phyloP scores from a whole-genome alignment of 192 early-diverging fungal species.

The Podila epigama region DNA sequence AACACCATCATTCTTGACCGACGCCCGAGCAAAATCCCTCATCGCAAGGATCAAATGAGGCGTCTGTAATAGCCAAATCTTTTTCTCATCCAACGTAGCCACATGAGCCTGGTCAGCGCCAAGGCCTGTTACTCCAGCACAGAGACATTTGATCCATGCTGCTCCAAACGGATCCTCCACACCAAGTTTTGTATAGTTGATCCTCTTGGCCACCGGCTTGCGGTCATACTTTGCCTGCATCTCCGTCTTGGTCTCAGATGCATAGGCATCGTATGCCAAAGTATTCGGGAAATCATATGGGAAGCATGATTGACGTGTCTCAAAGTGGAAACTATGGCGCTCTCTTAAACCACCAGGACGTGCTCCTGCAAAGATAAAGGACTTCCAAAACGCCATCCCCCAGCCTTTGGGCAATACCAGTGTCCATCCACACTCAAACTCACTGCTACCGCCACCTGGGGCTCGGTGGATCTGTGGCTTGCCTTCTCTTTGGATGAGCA shows the following conservation, averaged over 20 bases:
- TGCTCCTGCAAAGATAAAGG: constrained; percentile 87
- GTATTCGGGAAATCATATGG: constrained; percentile 89
- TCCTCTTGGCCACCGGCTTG: constrained; percentile 81
- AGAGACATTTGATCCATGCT: constrained; percentile 57
- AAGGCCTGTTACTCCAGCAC: constrained; percentile 34
- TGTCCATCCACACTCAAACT: constrained; percentile 78
- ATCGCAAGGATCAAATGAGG: constrained; percentile 19
- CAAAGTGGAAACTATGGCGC: constrained; percentile 73
- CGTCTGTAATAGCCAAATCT: constrained; percentile 43
- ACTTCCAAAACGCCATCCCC: constrained; percentile 89
- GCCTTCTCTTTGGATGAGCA: constrained; percentile 80
- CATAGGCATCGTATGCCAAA: constrained; percentile 63
- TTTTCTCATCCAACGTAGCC: constrained; percentile 3
- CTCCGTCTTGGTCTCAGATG: constrained; percentile 46
- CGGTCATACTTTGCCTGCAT: constrained; percentile 62
- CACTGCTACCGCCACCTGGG: constrained; percentile 47
- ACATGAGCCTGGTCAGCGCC: constrained; percentile 1
- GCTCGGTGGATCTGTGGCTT: constrained; percentile 20
- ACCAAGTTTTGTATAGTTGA: constrained; percentile 79
- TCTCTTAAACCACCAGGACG: constrained; percentile 82
- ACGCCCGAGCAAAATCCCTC: constrained; percentile 4
- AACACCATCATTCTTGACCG: background rate
- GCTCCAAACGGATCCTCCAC: constrained; percentile 75
- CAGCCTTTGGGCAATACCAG: constrained; percentile 82
- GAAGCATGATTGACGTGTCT: constrained; percentile 77